These are phyloP conservation scores for Rhododendron kiyosumense DNA, from an alignment of 148 eudicot species.

Conservation along the genomic window DNA sequence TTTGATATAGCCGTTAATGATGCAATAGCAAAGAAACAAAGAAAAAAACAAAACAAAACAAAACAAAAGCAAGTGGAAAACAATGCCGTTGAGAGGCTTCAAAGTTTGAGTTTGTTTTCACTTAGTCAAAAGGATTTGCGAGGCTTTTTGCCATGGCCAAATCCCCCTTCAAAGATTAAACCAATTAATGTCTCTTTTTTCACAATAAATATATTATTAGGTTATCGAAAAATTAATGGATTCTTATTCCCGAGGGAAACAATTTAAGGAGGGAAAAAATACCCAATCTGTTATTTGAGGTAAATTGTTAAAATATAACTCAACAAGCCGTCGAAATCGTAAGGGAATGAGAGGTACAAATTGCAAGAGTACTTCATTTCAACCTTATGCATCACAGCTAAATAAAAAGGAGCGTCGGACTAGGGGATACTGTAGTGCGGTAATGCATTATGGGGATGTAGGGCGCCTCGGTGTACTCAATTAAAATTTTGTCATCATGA, in stretches of 20 bases:
- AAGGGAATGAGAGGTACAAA: neutral
- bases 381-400: neutral
- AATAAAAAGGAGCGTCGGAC: too few species aligned
- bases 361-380: neutral
- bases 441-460: too few species aligned
- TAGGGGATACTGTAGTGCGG: too few species aligned
- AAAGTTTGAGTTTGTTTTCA: neutral
- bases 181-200: too few species aligned
- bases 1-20: neutral
- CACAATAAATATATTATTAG: too few species aligned
- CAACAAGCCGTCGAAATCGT: neutral
- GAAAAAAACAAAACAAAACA: neutral
- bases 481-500: too few species aligned
- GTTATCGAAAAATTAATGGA: too few species aligned
- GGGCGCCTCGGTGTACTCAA: too few species aligned
- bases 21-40: neutral
- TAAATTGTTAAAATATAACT: neutral
- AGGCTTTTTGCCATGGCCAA: neutral
- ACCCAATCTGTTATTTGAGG: too few species aligned
- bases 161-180: too few species aligned
- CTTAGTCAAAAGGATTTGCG: neutral
- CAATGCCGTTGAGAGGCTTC: slow-evolving; percentile 7
- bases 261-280: neutral
- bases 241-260: neutral
- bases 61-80: neutral